Evolutionary conservation across 441 rosid species (phyloP), one percentile per base, ranked within the genome.

Genomic region (Pelargonium fulgidum): DNA sequence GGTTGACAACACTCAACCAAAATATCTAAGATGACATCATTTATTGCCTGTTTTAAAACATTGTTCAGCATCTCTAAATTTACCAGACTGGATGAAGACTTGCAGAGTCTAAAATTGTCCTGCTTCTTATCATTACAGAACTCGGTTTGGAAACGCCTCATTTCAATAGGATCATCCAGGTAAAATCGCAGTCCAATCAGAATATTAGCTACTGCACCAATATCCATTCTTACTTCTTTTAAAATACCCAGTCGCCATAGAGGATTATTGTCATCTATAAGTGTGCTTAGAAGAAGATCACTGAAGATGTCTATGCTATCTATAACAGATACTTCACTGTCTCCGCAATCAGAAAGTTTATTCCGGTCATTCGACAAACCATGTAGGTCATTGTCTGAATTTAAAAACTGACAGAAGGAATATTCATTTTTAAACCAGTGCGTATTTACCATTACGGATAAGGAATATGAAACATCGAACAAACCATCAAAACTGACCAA

Each of bases 1-100:
- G 97, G 96, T 74, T 89, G 96, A 88, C 99, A 95, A 79, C 98
- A 92, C 83, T 95, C 97, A 41, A 92, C 99, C 99, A 95, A 90
- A 74, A 91, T 95, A 84, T 95, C 98, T 75, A 92, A 76, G 74
- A 95, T 92, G 72, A 95, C 84, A 86, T 92, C 97, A 75, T 92
- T 88, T 69, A 95, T 92, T 68, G 98, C 98, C 83, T 95, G 96
- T 86, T 95, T 98, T 81, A 95, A 81, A 78, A 95, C 98, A 85
- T 92, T 95, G 68, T 89, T 98, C 72, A 97, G 93, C 99, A 92
- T 92, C 75, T 92, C 81, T 85, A 95, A 87, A 86, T 88, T 92
- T 92, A 92, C 90, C 84, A 90, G 82, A 80, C 99, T 92, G 56
- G 98, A 98, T 26, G 97, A 89, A 77, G 97, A 85, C 73, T 85